Conservation (phyloP, 495 filamentous ascomycete species). For the Staphylotrichum tortipilum region DNA sequence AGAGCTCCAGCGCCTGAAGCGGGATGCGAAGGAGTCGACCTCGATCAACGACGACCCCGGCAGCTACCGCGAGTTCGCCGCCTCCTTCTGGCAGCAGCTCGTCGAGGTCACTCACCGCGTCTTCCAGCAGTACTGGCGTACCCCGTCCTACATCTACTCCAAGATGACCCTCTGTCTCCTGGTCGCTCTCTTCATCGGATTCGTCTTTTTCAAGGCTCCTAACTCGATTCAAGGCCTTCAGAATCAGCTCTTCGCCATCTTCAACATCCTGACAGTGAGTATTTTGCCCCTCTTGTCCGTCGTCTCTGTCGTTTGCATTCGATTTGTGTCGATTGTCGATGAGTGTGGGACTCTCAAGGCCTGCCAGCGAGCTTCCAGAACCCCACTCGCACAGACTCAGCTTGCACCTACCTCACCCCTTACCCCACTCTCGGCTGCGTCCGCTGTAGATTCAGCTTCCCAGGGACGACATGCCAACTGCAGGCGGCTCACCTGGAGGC, state of each 20-base stretch:
- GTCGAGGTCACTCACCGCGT: constrained; percentile 51
- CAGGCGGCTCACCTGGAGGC: too few relatives aligned
- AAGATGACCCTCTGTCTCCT: constrained; percentile 49
- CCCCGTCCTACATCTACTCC: constrained; percentile 77
- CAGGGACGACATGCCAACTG: too few relatives aligned
- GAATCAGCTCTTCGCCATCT: constrained; percentile 81
- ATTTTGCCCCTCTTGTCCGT: not conserved
- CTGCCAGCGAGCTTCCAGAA: too few relatives aligned
- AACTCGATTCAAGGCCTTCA: constrained; percentile 70
- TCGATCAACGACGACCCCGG: constrained; percentile 21
- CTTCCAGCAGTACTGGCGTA: constrained; percentile 87
- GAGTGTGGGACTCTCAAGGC: too few relatives aligned
- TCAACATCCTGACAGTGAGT: constrained; percentile 56
- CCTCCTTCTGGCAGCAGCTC: constrained; percentile 47
- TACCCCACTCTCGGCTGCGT: too few relatives aligned
- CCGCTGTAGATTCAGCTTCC: too few relatives aligned
- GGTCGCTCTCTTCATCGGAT: constrained; percentile 72
- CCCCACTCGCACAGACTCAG: too few relatives aligned
- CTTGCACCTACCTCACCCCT: too few relatives aligned
- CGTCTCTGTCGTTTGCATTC: not conserved
- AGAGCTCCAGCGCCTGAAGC: constrained; percentile 62
- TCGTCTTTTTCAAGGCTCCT: constrained; percentile 70
- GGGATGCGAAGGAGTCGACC: constrained; percentile 43
- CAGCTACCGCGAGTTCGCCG: constrained; percentile 48
- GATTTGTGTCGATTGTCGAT: too few relatives aligned